Base-by-base conservation (phyloP, 1,284 basidiomycete species). In the Ganoderma meredithae region DNA sequence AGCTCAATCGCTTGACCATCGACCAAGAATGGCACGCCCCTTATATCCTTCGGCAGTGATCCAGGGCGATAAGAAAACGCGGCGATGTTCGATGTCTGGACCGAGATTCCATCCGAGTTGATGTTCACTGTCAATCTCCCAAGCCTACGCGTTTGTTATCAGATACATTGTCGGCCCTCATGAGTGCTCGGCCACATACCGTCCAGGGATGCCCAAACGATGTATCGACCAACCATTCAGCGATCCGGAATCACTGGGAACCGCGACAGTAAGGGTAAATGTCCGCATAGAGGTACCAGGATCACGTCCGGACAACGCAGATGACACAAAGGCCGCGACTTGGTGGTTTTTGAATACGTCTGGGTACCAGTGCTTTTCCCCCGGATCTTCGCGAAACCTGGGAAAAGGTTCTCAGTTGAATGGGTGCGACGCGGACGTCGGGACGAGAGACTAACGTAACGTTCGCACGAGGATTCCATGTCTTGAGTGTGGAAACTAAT, bases 311-410 rank as follows among this genome's bases (percentile, higher is more conserved):
- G 67, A 66, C 19, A 74, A 39, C 0, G 61, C 44, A 2, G 66
- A 25, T n/a, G 66, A 69, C 40, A 94, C 71, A 76, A 94, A 94
- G 0, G 73, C 70, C 65, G 86, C 81, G 3, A 92, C 88, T 40
- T 79, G 78, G 3, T 83, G 77, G 69, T 89, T 91, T 49, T 81
- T 79, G 64, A 95, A 83, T 9, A 93, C 79, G 3, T 82, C 77
- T 3, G 84, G 78, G 76, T 92, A 95, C 90, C 92, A 95, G 76
- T 95, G 94, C 0, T 82, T 83, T 70, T 86, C 75, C 1, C 85
- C 86, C 1, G 83, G 79, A 64, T 91, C 90, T 79, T 94, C 93
- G n/a, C 81, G 80, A 69, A 86, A 87, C n/a, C 90, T 92, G 63
- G 6, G 3, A 27, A 13, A 12, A 5, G 25, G 7, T 60, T 6